Percentiles rank a stretch among this genome's conserved stretches.
Evolutionary conservation across 352 stramenopile genomes (phyloP).

Genomic region (Globisporangium takayamanum): DNA sequence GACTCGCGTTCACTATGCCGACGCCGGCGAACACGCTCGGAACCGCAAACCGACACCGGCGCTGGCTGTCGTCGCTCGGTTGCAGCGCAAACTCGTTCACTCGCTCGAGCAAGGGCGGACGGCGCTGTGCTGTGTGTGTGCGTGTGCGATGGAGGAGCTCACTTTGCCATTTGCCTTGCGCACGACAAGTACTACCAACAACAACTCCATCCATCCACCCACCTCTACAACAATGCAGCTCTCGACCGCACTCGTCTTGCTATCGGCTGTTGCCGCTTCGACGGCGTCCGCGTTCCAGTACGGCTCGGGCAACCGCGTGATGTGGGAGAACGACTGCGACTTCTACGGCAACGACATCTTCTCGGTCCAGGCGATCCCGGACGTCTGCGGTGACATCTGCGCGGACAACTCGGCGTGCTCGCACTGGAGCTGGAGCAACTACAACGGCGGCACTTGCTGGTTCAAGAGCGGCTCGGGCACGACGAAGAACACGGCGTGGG

Average conservation of each 20-base stretch:
- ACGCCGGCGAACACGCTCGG: background rate
- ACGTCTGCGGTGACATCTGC: slow-evolving; percentile 15
- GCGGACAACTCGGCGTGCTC: slow-evolving; percentile 11
- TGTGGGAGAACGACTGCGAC: slow-evolving; percentile 20
- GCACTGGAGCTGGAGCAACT: slow-evolving; percentile 43
- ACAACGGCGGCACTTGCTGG: slow-evolving; percentile 54
- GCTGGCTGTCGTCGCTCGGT: background rate
- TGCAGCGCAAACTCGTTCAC: background rate
- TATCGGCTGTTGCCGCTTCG: slow-evolving; percentile 6
- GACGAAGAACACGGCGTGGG: slow-evolving; percentile 8
- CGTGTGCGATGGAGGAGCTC: background rate
- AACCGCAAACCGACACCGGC: background rate
- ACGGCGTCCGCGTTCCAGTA: slow-evolving; percentile 5
- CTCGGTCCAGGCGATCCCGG: slow-evolving; percentile 10
- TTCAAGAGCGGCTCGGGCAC: slow-evolving; percentile 28
- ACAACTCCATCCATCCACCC: background rate
- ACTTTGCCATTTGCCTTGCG: slow-evolving; percentile 11
- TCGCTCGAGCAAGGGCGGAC: background rate
- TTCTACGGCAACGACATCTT: slow-evolving; percentile 15
- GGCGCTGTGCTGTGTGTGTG: background rate
- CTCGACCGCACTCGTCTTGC: slow-evolving; percentile 4
- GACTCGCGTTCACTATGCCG: slow-evolving; percentile 5
- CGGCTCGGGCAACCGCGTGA: slow-evolving; percentile 11
- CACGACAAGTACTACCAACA: background rate
- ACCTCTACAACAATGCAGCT: slow-evolving; percentile 6